phyloP scores from a whole-genome alignment of 495 filamentous ascomycete genomes.

The Penicillium antarcticum region DNA sequence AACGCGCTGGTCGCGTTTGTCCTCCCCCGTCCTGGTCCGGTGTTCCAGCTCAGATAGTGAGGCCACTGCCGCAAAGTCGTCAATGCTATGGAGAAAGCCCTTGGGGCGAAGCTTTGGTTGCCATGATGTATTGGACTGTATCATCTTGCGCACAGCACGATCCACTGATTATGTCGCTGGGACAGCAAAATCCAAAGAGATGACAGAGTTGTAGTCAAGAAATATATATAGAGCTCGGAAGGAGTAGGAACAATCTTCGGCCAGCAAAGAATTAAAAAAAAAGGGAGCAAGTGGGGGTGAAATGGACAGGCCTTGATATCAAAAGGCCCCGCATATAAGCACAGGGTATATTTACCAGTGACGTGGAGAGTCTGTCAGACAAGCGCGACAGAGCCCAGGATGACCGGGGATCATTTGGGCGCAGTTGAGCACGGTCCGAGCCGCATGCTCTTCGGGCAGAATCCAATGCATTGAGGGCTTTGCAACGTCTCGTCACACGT shows the following conservation, averaged over 20 bases:
- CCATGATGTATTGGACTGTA: slow-evolving; percentile 32
- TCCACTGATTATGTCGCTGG: neutral
- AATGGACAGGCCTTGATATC: slow-evolving; percentile 13
- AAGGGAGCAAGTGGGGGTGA: slow-evolving; percentile 23
- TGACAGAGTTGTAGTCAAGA: neutral
- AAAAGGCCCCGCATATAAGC: slow-evolving; percentile 1
- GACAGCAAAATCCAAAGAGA: neutral
- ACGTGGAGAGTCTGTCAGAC: slow-evolving; percentile 1
- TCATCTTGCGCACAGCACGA: slow-evolving; percentile 2
- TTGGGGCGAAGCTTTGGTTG: slow-evolving; percentile 45
- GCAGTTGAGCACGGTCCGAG: slow-evolving; percentile 22
- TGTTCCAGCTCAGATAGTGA: slow-evolving; percentile 34
- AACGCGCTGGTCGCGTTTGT: slow-evolving; percentile 43
- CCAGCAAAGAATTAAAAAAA: slow-evolving; percentile 12
- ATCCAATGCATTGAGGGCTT: slow-evolving; percentile 8
- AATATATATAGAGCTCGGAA: slow-evolving; percentile 5
- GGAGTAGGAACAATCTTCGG: slow-evolving; percentile 5
- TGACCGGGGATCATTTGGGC: neutral
- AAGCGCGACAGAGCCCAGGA: neutral
- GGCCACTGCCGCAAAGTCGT: slow-evolving; percentile 31
- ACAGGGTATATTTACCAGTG: neutral
- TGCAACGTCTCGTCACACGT: slow-evolving; percentile 19
- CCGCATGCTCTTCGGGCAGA: slow-evolving; percentile 21
- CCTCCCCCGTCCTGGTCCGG: slow-evolving; percentile 28
- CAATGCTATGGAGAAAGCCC: slow-evolving; percentile 39